These are phyloP conservation scores for Hanseniaspora meyeri DNA, from an alignment of 805 yeast species.

Conservation along the genomic window DNA sequence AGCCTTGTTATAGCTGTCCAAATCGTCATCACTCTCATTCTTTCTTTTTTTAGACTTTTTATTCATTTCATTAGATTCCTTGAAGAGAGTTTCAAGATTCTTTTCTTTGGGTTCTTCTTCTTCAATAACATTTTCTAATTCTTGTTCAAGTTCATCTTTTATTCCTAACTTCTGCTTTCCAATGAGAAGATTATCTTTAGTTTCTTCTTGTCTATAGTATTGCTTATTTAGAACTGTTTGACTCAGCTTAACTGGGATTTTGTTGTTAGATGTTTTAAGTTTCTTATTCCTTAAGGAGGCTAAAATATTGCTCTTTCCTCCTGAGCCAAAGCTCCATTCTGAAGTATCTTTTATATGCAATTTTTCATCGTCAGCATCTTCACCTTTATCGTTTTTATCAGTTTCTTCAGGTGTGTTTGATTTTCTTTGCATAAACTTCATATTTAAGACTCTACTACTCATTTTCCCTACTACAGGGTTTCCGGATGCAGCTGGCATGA, in stretches of 20 bases:
- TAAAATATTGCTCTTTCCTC: constrained; percentile 35
- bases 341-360: constrained; percentile 31
- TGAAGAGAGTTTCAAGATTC: constrained; percentile 1
- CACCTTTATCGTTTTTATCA: constrained; percentile 23
- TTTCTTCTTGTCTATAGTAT: constrained; percentile 18
- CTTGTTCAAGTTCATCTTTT: constrained; percentile 18
- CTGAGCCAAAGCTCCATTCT: constrained; percentile 25
- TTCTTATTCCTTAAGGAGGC: constrained; percentile 17
- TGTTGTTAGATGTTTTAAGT: constrained; percentile 10
- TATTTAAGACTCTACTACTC: constrained; percentile 66
- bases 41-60: constrained; percentile 8
- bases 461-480: constrained; percentile 28
- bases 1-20: neutral
- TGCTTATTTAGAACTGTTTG: constrained; percentile 22
- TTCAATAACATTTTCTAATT: constrained; percentile 20
- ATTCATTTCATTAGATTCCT: constrained; percentile 4
- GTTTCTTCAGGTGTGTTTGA: constrained; percentile 24
- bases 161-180: constrained; percentile 27
- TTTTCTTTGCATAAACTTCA: constrained; percentile 57
- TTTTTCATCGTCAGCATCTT: constrained; percentile 29
- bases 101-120: constrained; percentile 8
- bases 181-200: constrained; percentile 16
- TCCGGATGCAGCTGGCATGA: constrained; percentile 16
- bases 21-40: neutral
- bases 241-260: constrained; percentile 21